These are phyloP conservation scores for Arthroderma sp. DNA, from an alignment of 2,329 filamentous ascomycete genomes.

Conservation along the genomic window DNA sequence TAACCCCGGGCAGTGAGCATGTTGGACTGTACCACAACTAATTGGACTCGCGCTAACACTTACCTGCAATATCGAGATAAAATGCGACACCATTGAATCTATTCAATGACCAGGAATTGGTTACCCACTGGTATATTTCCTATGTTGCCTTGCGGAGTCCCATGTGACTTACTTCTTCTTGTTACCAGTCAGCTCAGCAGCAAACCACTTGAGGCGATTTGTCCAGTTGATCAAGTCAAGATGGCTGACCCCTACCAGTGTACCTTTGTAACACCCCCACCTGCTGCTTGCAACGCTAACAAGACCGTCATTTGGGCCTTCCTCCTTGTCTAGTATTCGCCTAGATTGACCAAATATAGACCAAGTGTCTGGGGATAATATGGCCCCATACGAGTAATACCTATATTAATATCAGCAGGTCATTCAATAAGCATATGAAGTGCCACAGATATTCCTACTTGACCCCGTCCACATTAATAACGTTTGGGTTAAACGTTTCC, in stretches of 20 bases:
- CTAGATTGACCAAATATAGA: conserved; percentile 48
- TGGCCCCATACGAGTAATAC: conserved; percentile 54
- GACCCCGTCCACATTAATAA: conserved; percentile 43
- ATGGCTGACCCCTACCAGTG: conserved; percentile 51
- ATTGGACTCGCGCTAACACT: conserved; percentile 15
- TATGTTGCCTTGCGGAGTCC: neutral
- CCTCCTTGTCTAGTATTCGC: conserved; percentile 40
- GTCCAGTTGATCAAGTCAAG: conserved; percentile 57
- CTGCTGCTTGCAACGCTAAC: conserved; percentile 48
- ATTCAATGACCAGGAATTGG: conserved; percentile 12
- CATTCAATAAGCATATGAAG: conserved; percentile 5
- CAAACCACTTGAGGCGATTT: conserved; percentile 48
- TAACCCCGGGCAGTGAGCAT: conserved; percentile 9
- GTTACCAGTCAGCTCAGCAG: conserved; percentile 45
- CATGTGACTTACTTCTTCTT: conserved; percentile 37
- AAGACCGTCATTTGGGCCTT: conserved; percentile 52
- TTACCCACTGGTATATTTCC: neutral
- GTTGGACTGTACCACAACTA: conserved; percentile 5
- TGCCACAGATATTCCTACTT: conserved; percentile 23
- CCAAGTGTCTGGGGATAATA: conserved; percentile 43
- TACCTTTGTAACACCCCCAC: conserved; percentile 54
- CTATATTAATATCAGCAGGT: conserved; percentile 18
- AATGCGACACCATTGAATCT: conserved; percentile 54
- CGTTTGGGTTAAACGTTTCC: conserved; percentile 47
- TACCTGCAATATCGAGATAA: conserved; percentile 54